Conservation (phyloP, 1,284 basidiomycete genomes). For the Sparassis latifolia region DNA sequence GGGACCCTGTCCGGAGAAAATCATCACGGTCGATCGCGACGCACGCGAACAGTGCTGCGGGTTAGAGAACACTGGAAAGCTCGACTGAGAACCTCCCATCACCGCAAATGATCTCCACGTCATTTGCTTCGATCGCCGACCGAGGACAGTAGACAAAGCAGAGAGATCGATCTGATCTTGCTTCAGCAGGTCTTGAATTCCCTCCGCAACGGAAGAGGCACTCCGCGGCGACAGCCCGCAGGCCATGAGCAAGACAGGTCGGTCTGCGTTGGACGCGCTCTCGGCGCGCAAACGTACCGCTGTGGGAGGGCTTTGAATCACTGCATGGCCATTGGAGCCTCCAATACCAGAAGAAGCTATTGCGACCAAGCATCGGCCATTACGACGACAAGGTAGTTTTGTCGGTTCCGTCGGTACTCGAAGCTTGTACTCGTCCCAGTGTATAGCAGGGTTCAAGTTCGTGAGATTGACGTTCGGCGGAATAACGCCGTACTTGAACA, state of each 20-base stretch:
- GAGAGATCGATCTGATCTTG: background rate
- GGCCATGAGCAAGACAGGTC: constrained; percentile 25
- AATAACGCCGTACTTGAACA: constrained; percentile 29
- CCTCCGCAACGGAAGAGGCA: constrained; percentile 16
- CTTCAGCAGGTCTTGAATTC: background rate
- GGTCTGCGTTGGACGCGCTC: background rate
- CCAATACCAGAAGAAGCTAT: constrained; percentile 39
- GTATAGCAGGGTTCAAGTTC: constrained; percentile 30
- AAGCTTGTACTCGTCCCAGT: constrained; percentile 29
- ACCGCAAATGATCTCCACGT: constrained; percentile 27
- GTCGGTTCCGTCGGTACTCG: constrained; percentile 14
- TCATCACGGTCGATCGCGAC: constrained; percentile 25
- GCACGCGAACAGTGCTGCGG: constrained; percentile 20
- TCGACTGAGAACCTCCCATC: constrained; percentile 7
- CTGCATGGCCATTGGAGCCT: constrained; percentile 33
- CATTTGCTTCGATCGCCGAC: constrained; percentile 26
- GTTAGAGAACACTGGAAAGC: constrained; percentile 21
- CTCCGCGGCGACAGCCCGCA: constrained; percentile 28
- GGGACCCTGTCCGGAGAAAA: constrained; percentile 7
- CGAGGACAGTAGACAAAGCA: constrained; percentile 11
- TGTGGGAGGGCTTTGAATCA: constrained; percentile 29
- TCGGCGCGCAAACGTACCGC: background rate
- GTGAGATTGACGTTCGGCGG: constrained; percentile 35
- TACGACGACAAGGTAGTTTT: too few relatives aligned
- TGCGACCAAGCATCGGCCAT: constrained; percentile 22